These are phyloP conservation scores for Puccinia novopanici DNA, from an alignment of 1,284 basidiomycete genomes.

Conservation along the genomic window DNA sequence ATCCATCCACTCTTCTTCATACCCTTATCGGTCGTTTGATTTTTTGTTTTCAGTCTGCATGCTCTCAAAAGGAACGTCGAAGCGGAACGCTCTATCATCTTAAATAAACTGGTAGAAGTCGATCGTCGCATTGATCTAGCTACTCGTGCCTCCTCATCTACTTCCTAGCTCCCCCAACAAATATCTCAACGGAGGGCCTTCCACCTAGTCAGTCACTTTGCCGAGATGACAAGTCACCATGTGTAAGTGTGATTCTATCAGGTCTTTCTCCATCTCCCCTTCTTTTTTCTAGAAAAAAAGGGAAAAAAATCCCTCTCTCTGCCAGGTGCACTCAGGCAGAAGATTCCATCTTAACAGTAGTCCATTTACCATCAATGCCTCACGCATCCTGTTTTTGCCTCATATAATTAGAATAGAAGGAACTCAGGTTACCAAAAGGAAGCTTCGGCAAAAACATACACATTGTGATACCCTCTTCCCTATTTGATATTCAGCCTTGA, in stretches of 20 bases:
- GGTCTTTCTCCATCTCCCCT: too few species aligned
- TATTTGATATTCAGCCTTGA: too few species aligned
- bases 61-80: slow-evolving; percentile 39
- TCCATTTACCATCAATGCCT: too few species aligned
- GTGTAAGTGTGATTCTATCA: slow-evolving; percentile 1
- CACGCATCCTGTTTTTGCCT: too few species aligned
- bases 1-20: neutral
- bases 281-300: neutral
- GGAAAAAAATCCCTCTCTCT: too few species aligned
- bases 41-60: slow-evolving; percentile 6
- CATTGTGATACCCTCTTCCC: too few species aligned
- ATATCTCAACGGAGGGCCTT: neutral
- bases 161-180: neutral
- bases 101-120: slow-evolving; percentile 46
- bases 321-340: too few species aligned
- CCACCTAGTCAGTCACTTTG: neutral
- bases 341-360: too few species aligned
- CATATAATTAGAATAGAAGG: too few species aligned
- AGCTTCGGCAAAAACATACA: too few species aligned
- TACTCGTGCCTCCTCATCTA: slow-evolving; percentile 1
- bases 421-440: too few species aligned
- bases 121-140: slow-evolving; percentile 22
- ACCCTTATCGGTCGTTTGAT: neutral
- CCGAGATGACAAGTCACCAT: neutral
- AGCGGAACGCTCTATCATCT: slow-evolving; percentile 41